A percentile compares a stretch with the other conserved stretches of the same genome.
Evolutionary conservation across 164 flowering plant species (phyloP).

Genomic region (Cinnamomum micranthum): DNA sequence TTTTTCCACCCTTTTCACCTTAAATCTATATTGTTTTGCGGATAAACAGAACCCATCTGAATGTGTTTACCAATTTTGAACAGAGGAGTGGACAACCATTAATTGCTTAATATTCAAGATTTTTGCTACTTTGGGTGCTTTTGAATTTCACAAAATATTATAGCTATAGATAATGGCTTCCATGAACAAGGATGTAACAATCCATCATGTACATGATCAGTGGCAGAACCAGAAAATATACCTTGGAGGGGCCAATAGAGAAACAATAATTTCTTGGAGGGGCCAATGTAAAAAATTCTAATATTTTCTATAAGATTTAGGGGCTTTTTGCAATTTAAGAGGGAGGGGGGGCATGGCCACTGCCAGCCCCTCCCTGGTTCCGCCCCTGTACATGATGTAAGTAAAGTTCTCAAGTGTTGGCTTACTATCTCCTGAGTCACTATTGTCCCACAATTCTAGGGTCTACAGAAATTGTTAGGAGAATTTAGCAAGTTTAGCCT

Average conservation of each 20-base stretch:
- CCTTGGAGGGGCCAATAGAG: not conserved
- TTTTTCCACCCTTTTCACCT: not conserved
- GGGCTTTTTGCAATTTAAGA: too few relatives aligned
- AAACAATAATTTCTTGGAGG: too few relatives aligned
- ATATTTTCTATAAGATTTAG: too few relatives aligned
- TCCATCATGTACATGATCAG: not conserved
- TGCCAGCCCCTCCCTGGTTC: too few relatives aligned
- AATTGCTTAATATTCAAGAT: not conserved
- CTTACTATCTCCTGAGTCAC: not conserved
- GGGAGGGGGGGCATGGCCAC: too few relatives aligned
- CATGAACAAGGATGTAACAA: not conserved
- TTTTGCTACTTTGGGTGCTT: not conserved
- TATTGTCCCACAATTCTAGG: not conserved
- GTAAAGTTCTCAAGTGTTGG: not conserved
- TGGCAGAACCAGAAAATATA: not conserved
- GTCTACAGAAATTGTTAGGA: not conserved
- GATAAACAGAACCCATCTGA: not conserved
- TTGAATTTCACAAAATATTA: not conserved
- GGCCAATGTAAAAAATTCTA: too few relatives aligned
- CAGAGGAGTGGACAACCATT: not conserved
- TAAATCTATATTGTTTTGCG: too few relatives aligned
- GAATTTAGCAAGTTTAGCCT: too few relatives aligned
- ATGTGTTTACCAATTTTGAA: not conserved
- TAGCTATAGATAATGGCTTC: not conserved
- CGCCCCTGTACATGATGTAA: too few relatives aligned